Base-by-base conservation (phyloP, 2,329 filamentous ascomycete species). In the Apiospora hydei region DNA sequence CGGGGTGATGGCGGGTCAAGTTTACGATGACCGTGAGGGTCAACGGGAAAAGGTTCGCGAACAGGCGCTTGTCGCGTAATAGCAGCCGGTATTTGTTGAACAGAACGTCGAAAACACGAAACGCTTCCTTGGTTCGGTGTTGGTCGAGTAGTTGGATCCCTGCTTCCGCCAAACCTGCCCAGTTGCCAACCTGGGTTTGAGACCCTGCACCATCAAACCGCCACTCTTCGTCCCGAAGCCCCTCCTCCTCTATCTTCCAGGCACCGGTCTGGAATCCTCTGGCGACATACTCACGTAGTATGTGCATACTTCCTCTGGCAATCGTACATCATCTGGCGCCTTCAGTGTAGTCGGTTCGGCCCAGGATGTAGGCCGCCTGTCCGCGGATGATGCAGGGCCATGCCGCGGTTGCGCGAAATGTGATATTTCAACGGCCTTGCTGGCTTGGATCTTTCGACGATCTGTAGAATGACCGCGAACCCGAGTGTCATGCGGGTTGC, bases 11-110 rank as follows among this genome's bases (percentile, higher is more conserved):
- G 21, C 41, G 30, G 18, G 57, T 41, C 8, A 64, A 41, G 57
- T 64, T 64, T 21, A 64, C 57, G 18, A 64, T 64, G 57, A n/a
- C 57, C 21, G 57, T 64, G 8, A 64, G 57, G 57, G 57, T 64
- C 34, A 64, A 14, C 10, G 57, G 57, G 57, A 64, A 64, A 11
- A 64, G 57, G 30, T 64, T 64, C 18, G 34, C 30, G 13, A 64
- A 64, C 16, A 64, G 34, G 34, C 57, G 30, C 57, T 21, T 38
- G 8, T 64, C 57, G 30, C 57, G 57, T 18, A 64, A 21, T 6
- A 64, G 16, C 34, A 41, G 13, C 34, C 57, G 57, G 57, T 64
- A 64, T 21, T 64, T 64, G 57, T 34, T 64, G 57, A 64, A 64
- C 21, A 64, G 34, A 4, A 41, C 34, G 57, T 64, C 10, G 57